Percentiles rank a stretch among this genome's conserved stretches.
phyloP scores from a whole-genome alignment of 2,329 filamentous ascomycete species.

The Beauveria scarabaeidicola region DNA sequence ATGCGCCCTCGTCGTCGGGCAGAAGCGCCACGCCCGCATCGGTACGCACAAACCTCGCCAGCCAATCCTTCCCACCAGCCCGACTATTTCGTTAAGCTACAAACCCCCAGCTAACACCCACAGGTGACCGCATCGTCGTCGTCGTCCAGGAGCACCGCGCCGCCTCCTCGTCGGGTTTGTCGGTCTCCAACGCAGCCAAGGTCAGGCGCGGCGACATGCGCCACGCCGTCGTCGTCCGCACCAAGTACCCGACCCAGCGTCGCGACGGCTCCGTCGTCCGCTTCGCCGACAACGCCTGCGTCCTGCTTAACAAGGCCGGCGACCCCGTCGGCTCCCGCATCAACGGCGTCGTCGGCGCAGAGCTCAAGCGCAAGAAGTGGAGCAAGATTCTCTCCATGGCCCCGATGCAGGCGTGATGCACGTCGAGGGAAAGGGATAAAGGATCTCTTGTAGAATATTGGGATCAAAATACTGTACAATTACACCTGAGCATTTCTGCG shows the following conservation, averaged over 20 bases:
- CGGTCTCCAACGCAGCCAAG: constrained; percentile 73
- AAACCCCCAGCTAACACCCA: too few species aligned
- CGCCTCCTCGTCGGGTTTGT: constrained; percentile 60
- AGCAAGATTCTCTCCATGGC: constrained; percentile 96
- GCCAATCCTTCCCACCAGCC: not conserved
- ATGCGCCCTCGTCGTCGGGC: constrained; percentile 86
- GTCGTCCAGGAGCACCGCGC: constrained; percentile 96
- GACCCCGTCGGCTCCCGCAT: constrained; percentile 90
- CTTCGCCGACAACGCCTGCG: constrained; percentile 97
- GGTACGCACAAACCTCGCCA: constrained; percentile 46
- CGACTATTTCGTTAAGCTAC: not conserved
- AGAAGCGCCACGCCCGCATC: constrained; percentile 80
- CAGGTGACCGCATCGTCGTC: constrained; percentile 93
- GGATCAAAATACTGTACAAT: constrained; percentile 19
- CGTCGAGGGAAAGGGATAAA: not conserved
- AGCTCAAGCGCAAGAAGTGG: constrained; percentile 90
- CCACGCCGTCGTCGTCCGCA: constrained; percentile 91
- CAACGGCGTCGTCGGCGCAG: constrained; percentile 83
- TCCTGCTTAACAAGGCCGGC: constrained; percentile 91
- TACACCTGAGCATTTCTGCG: constrained; percentile 23
- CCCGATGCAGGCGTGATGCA: constrained; percentile 51
- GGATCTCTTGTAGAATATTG: too few species aligned
- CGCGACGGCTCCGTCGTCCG: constrained; percentile 82
- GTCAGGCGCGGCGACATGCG: constrained; percentile 94
- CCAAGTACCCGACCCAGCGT: constrained; percentile 76